Conservation (phyloP, 371 early-diverging fungal species). For the Thermomucor indicae-seudaticae region DNA sequence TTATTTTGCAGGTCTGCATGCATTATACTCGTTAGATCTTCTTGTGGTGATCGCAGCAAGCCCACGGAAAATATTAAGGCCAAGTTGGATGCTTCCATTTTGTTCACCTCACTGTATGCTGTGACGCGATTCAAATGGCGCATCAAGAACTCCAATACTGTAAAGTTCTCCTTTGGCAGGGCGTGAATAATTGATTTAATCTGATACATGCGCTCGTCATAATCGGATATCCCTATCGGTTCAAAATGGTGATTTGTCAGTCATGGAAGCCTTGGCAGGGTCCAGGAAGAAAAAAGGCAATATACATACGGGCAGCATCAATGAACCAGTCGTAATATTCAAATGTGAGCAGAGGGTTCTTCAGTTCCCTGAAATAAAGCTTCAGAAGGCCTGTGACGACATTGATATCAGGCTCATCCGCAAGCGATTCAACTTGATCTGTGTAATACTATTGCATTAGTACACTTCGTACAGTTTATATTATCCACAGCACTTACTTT, state of each 20-base stretch:
- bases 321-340: conserved; percentile 77
- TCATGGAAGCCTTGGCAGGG: neutral
- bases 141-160: conserved; percentile 68
- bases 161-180: conserved; percentile 66
- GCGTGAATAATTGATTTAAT: conserved; percentile 69
- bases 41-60: conserved; percentile 43
- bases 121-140: conserved; percentile 66
- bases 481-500: conserved; percentile 28
- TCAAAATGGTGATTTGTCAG: neutral
- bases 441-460: neutral
- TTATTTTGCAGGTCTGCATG: conserved; percentile 53
- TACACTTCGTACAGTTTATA: neutral
- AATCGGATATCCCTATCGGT: conserved; percentile 65
- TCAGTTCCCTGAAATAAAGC: conserved; percentile 79
- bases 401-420: conserved; percentile 70
- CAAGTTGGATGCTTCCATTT: conserved; percentile 84
- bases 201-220: conserved; percentile 68
- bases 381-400: conserved; percentile 74
- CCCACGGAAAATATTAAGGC: conserved; percentile 81
- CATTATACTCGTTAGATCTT: conserved; percentile 50
- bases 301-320: conserved; percentile 72
- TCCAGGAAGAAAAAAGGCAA: conserved; percentile 3
- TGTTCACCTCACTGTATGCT: conserved; percentile 64
- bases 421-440: conserved; percentile 24
- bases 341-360: conserved; percentile 73